Conservation (phyloP, 2,329 filamentous ascomycete genomes). For the Aspergillus sp. region DNA sequence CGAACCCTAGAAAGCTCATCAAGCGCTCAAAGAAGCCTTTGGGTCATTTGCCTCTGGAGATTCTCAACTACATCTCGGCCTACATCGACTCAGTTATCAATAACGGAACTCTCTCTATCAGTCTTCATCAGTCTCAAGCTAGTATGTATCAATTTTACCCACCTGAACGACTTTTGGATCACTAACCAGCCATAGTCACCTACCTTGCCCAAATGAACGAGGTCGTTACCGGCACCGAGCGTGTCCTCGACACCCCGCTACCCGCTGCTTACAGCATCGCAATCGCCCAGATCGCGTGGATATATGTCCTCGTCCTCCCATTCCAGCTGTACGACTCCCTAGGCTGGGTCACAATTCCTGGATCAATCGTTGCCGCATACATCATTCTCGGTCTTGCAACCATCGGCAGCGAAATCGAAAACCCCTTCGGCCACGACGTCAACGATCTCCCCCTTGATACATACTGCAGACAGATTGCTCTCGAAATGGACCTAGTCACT, state of each 20-base stretch:
- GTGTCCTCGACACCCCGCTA: conserved; percentile 77
- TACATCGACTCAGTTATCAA: conserved; percentile 63
- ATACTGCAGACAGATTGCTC: conserved; percentile 72
- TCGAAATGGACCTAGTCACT: conserved; percentile 73
- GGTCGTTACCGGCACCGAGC: conserved; percentile 69
- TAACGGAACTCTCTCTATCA: conserved; percentile 38
- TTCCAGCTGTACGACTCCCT: conserved; percentile 72
- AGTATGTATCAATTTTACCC: conserved; percentile 24
- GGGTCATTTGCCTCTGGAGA: conserved; percentile 81
- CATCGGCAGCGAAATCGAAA: conserved; percentile 81
- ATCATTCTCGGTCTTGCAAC: conserved; percentile 76
- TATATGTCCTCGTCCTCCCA: conserved; percentile 76
- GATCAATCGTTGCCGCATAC: conserved; percentile 69
- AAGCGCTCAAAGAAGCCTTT: conserved; percentile 72
- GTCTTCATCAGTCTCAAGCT: conserved; percentile 39
- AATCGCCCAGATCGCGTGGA: conserved; percentile 82
- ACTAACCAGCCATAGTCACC: conserved; percentile 47
- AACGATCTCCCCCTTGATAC: conserved; percentile 76
- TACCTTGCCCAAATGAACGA: conserved; percentile 68
- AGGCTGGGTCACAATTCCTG: conserved; percentile 74
- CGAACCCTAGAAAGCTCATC: conserved; percentile 74
- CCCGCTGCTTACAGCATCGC: conserved; percentile 81
- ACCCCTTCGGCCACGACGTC: conserved; percentile 80
- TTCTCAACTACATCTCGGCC: conserved; percentile 69
- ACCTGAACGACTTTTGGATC: neutral